phyloP scores from a whole-genome alignment of 1,139 yeast genomes.

The Saccharomycopsis hybrid region DNA sequence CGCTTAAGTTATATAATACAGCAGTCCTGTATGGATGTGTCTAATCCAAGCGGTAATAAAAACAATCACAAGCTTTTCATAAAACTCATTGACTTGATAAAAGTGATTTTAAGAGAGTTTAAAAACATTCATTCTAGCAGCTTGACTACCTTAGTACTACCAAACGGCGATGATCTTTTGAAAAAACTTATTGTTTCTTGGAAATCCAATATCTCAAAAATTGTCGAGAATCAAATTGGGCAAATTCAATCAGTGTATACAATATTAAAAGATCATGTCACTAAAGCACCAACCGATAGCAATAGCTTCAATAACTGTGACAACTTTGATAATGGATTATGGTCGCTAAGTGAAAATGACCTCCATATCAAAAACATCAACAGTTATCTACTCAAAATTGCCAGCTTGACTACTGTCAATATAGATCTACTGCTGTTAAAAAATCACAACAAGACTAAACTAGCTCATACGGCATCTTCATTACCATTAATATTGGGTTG shows the following conservation, averaged over 20 bases:
- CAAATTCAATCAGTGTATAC: slow-evolving; percentile 2
- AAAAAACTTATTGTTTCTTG: slow-evolving; percentile 5
- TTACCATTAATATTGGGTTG: no score
- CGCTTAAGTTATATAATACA: neutral
- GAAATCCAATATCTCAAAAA: neutral
- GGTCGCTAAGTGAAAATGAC: slow-evolving; percentile 12
- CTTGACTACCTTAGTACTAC: slow-evolving; percentile 1
- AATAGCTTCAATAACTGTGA: no score
- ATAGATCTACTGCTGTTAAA: no score
- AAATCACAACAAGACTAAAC: no score
- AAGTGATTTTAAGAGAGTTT: slow-evolving; percentile 6
- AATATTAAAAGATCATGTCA: no score
- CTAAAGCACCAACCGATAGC: no score
- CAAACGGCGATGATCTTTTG: slow-evolving; percentile 4
- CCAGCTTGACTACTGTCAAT: slow-evolving; percentile 7
- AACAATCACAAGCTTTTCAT: neutral
- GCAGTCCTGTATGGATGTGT: neutral
- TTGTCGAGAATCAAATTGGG: neutral
- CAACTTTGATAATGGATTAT: slow-evolving; percentile 5
- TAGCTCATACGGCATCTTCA: no score
- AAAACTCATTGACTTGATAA: slow-evolving; percentile 4
- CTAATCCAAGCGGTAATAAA: neutral
- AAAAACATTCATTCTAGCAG: slow-evolving; percentile 3
- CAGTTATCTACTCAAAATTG: slow-evolving; percentile 10
- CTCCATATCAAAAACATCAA: slow-evolving; percentile 2